Percentiles rank a stretch among this genome's conserved stretches.
phyloP scores from a whole-genome alignment of 768 basidiomycete species.

The Lactifluus subvellereus region DNA sequence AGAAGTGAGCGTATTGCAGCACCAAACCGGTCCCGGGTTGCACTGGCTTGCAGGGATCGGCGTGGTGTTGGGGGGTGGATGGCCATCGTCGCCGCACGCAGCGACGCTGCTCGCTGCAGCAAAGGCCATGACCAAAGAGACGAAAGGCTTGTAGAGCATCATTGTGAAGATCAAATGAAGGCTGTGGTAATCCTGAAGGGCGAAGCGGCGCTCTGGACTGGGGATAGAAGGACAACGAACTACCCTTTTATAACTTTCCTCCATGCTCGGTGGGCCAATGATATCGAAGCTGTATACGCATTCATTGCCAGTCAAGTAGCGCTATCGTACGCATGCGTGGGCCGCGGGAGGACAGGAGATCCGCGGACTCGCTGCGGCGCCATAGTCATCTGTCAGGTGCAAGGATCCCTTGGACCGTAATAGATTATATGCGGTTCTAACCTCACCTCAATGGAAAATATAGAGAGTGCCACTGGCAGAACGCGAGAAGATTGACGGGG shows the following conservation, averaged over 20 bases:
- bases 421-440: too few species aligned
- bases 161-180: not conserved
- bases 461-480: too few species aligned
- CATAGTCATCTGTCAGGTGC: not conserved
- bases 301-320: not conserved
- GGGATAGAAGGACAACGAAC: not conserved
- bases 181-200: too few species aligned
- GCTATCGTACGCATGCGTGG: not conserved
- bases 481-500: too few species aligned
- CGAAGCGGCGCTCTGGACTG: not conserved
- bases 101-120: not conserved
- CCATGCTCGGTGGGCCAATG: not conserved
- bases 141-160: not conserved
- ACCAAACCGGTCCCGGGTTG: not conserved
- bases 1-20: not conserved
- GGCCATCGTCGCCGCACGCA: not conserved
- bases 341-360: too few species aligned
- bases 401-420: too few species aligned
- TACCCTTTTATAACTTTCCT: not conserved
- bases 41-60: not conserved
- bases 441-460: too few species aligned
- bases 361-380: not conserved
- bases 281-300: not conserved
- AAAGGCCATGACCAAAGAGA: not conserved
- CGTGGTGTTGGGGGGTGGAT: not conserved